phyloP scores from a whole-genome alignment of 2,329 filamentous ascomycete species.

The Bisporella sp. region DNA sequence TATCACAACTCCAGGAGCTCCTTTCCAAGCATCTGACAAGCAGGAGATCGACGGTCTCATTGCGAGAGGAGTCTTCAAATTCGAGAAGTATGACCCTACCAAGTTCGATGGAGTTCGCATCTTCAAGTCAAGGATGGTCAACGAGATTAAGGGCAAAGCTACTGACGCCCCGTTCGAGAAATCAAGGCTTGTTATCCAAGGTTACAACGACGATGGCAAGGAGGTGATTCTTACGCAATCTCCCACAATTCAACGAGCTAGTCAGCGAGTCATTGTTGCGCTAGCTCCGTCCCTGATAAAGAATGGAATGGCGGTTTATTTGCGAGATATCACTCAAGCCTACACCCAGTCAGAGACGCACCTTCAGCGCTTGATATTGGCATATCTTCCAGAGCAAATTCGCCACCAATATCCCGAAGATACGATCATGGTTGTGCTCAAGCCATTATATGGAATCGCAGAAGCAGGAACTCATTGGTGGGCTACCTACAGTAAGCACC shows the following conservation, averaged over 20 bases:
- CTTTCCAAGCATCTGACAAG: not conserved
- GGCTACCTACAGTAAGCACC: not conserved
- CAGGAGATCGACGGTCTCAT: not conserved
- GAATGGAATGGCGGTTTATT: not conserved
- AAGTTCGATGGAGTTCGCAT: not conserved
- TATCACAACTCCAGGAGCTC: not conserved
- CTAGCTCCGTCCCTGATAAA: not conserved
- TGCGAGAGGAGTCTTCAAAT: conserved; percentile 1
- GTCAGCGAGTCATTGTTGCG: conserved; percentile 1
- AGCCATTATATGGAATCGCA: not conserved
- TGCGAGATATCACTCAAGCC: not conserved
- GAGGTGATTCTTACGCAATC: conserved; percentile 4
- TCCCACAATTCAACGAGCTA: conserved; percentile 6
- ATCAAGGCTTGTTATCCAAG: conserved; percentile 2
- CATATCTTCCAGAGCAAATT: not conserved
- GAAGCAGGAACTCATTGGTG: conserved; percentile 2
- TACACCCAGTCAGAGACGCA: not conserved
- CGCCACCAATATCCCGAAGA: not conserved
- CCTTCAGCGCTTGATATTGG: not conserved
- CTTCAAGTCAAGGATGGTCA: not conserved
- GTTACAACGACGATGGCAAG: conserved; percentile 7
- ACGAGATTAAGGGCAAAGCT: not conserved
- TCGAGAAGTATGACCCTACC: not conserved
- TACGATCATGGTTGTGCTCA: not conserved
- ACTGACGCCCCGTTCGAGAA: not conserved